Evolutionary conservation across 805 yeast species (phyloP).

Genomic region (Ascoidea tarda): DNA sequence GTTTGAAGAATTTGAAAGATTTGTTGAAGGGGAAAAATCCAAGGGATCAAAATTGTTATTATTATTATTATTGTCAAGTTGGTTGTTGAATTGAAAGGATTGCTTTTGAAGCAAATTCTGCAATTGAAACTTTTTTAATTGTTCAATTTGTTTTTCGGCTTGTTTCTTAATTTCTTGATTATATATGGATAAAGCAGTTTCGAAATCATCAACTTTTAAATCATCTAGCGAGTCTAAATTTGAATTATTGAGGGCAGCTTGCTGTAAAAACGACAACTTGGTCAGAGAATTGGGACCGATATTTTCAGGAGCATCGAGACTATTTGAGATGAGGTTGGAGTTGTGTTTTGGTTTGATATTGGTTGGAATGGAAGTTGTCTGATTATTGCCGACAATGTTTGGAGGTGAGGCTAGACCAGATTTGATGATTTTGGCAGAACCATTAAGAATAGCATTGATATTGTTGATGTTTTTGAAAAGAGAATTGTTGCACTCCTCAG

Average conservation of each 20-base stretch:
- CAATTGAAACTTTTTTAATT: constrained; percentile 5
- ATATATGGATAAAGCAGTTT: constrained; percentile 5
- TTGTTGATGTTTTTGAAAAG: too few relatives aligned
- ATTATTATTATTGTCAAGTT: not conserved
- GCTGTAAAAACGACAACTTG: not conserved
- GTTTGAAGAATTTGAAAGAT: not conserved
- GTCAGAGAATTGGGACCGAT: not conserved
- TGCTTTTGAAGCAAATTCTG: constrained; percentile 3
- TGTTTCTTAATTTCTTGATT: constrained; percentile 4
- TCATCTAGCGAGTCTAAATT: constrained; percentile 5
- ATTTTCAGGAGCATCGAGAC: too few relatives aligned
- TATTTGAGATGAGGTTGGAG: too few relatives aligned
- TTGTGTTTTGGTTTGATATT: too few relatives aligned
- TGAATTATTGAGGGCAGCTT: not conserved
- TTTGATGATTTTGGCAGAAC: too few relatives aligned
- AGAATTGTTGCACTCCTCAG: too few relatives aligned
- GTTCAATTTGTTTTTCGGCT: constrained; percentile 6
- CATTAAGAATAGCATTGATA: too few relatives aligned
- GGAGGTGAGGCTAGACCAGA: too few relatives aligned
- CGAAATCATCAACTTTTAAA: constrained; percentile 7
- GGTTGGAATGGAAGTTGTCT: too few relatives aligned
- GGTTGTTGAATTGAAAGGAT: not conserved
- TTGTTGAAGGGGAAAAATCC: not conserved
- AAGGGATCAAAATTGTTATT: not conserved
- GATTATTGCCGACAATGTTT: too few relatives aligned